A percentile compares a stretch with the other conserved stretches of the same genome.
These are phyloP conservation scores for Geotrichum fermentans DNA, from an alignment of 1,139 yeast species.

Conservation along the genomic window DNA sequence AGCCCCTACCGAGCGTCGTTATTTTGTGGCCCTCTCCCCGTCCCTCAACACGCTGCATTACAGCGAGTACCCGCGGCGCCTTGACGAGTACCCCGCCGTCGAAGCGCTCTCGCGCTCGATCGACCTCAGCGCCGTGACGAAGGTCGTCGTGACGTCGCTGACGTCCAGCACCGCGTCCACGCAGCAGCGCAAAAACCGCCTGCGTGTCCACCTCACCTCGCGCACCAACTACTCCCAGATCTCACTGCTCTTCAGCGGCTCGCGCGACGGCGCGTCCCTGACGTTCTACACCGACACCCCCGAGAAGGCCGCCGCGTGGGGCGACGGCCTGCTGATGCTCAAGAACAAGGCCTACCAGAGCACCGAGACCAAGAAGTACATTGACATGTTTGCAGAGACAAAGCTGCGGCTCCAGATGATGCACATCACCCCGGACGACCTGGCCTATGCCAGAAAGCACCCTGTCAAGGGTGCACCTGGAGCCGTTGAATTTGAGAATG, in stretches of 20 bases:
- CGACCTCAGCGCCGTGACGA: constrained; percentile 27
- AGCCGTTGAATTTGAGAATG: constrained; percentile 15
- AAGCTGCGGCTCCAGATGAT: constrained; percentile 64
- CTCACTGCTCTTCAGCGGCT: constrained; percentile 27
- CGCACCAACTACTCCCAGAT: constrained; percentile 32
- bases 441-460: constrained; percentile 29
- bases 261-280: constrained; percentile 36
- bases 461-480: background rate
- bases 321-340: constrained; percentile 71
- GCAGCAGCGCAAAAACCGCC: constrained; percentile 24
- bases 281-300: constrained; percentile 66
- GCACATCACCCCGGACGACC: constrained; percentile 44
- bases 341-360: constrained; percentile 45
- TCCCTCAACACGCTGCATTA: constrained; percentile 58
- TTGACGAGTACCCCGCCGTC: constrained; percentile 50
- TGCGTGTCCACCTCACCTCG: constrained; percentile 28
- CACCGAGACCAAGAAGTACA: constrained; percentile 54
- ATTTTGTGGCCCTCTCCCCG: constrained; percentile 66
- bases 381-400: constrained; percentile 52
- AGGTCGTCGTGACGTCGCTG: constrained; percentile 28
- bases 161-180: constrained; percentile 18
- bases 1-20: constrained; percentile 39
- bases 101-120: constrained; percentile 38
- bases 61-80: constrained; percentile 52
- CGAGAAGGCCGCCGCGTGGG: constrained; percentile 68